phyloP scores from a whole-genome alignment of 495 filamentous ascomycete species.

The Xylaria grammica region DNA sequence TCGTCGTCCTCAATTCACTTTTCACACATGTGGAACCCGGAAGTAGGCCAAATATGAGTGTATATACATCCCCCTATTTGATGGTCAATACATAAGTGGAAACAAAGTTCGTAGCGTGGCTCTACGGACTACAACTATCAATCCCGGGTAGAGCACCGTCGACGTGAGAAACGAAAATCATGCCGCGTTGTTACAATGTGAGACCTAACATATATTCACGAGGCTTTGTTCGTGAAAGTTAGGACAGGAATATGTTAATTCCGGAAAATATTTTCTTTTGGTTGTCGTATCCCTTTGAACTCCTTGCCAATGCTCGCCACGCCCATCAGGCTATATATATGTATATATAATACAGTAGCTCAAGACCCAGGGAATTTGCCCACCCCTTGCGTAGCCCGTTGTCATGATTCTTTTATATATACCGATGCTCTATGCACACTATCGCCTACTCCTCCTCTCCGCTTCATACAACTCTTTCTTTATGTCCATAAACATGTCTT shows the following conservation, averaged over 20 bases:
- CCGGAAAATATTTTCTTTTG: neutral
- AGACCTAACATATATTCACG: too few relatives aligned
- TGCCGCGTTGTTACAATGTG: neutral
- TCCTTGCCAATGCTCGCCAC: slow-evolving; percentile 17
- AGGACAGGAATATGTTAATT: neutral
- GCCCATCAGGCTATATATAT: slow-evolving; percentile 7
- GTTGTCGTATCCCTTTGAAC: slow-evolving; percentile 18
- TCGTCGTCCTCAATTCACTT: neutral
- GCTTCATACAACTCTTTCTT: slow-evolving; percentile 68
- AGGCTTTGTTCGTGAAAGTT: neutral
- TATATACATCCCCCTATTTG: neutral
- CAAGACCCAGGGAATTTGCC: neutral
- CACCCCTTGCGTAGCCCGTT: neutral
- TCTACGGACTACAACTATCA: too few relatives aligned
- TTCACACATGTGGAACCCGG: neutral
- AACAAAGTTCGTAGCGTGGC: neutral
- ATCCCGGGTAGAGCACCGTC: too few relatives aligned
- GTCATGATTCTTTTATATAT: slow-evolving; percentile 12
- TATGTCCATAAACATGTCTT: slow-evolving; percentile 71
- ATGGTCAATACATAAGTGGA: neutral
- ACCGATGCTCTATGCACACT: slow-evolving; percentile 3
- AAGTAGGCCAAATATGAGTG: neutral
- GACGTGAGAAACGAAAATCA: too few relatives aligned
- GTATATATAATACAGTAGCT: slow-evolving; percentile 2
- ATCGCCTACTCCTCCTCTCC: slow-evolving; percentile 50